Conservation (phyloP, 768 basidiomycete species). For the Pilatotrama ljubarskyi region DNA sequence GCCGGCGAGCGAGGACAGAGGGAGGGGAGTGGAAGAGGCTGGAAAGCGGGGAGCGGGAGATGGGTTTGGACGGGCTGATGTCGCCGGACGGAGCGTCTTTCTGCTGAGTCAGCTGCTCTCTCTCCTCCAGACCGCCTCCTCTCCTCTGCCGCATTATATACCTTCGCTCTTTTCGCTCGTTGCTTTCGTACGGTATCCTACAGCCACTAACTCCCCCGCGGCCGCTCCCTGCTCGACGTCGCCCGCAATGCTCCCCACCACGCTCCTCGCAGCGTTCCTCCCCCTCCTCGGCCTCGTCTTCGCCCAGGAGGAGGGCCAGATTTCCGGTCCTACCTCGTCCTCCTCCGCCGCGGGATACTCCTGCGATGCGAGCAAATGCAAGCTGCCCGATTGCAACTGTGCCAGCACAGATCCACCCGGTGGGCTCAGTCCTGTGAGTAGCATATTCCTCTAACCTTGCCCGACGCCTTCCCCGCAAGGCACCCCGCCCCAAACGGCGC, state of each 20-base stretch:
- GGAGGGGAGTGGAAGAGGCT: not conserved
- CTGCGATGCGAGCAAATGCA: constrained; percentile 64
- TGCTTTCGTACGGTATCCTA: constrained; percentile 1
- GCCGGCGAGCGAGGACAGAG: not conserved
- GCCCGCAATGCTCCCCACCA: constrained; percentile 12
- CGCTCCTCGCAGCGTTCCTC: constrained; percentile 19
- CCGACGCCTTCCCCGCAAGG: constrained; percentile 1
- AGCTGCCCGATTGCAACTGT: constrained; percentile 70
- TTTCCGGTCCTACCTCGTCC: constrained; percentile 55
- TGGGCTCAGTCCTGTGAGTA: constrained; percentile 61
- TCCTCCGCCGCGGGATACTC: constrained; percentile 63
- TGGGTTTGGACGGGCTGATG: constrained; percentile 6
- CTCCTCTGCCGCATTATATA: constrained; percentile 5
- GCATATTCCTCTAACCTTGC: constrained; percentile 16
- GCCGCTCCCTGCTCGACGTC: not conserved
- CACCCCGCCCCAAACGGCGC: constrained; percentile 1
- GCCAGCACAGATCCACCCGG: constrained; percentile 75
- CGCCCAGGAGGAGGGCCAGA: constrained; percentile 24
- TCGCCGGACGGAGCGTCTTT: constrained; percentile 7
- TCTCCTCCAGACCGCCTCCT: not conserved
- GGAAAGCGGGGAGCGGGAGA: not conserved
- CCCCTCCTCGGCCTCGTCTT: constrained; percentile 19
- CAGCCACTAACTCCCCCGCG: constrained; percentile 4
- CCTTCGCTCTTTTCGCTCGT: constrained; percentile 6
- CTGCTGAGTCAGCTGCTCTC: constrained; percentile 11